Percentiles rank a stretch among this genome's conserved stretches.
phyloP scores from a whole-genome alignment of 2,329 filamentous ascomycete genomes.

The Aspergillus pseudonomiae region DNA sequence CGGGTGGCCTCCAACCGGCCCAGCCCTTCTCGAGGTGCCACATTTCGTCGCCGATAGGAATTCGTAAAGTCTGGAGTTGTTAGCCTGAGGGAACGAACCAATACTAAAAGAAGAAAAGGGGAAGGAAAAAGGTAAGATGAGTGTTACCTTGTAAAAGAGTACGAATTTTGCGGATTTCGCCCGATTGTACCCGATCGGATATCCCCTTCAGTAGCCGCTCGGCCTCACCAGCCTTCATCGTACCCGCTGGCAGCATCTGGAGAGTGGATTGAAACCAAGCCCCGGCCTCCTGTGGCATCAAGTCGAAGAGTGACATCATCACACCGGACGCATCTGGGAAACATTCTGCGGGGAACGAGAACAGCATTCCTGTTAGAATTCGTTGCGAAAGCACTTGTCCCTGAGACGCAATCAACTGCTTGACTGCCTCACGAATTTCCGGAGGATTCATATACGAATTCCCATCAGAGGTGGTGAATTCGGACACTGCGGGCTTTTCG shows the following conservation, averaged over 20 bases:
- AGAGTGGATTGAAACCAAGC: conserved; percentile 84
- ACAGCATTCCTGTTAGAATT: conserved; percentile 98
- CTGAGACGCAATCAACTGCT: conserved; percentile 68
- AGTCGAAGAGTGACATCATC: conserved; percentile 84
- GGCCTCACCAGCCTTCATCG: conserved; percentile 76
- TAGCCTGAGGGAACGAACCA: conserved; percentile 10
- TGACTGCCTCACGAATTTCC: conserved; percentile 73
- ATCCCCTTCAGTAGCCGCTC: conserved; percentile 81
- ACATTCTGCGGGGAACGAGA: conserved; percentile 93
- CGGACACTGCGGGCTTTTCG: conserved; percentile 62
- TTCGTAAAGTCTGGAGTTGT: conserved; percentile 80
- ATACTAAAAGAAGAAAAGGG: background rate
- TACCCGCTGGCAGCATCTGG: conserved; percentile 78
- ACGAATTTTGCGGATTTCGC: conserved; percentile 77
- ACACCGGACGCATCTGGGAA: conserved; percentile 93
- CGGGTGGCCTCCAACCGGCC: conserved; percentile 83
- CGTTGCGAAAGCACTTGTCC: conserved; percentile 83
- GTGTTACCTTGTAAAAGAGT: conserved; percentile 69
- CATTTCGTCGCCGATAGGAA: conserved; percentile 87
- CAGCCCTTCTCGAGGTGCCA: conserved; percentile 90
- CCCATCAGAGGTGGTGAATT: conserved; percentile 65
- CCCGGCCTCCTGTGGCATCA: conserved; percentile 78
- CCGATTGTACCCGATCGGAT: conserved; percentile 70
- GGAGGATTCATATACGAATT: conserved; percentile 63
- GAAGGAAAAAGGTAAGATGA: background rate